Conservation (phyloP, 2,329 filamentous ascomycete genomes). For the Pestalotiopsis sp. region DNA sequence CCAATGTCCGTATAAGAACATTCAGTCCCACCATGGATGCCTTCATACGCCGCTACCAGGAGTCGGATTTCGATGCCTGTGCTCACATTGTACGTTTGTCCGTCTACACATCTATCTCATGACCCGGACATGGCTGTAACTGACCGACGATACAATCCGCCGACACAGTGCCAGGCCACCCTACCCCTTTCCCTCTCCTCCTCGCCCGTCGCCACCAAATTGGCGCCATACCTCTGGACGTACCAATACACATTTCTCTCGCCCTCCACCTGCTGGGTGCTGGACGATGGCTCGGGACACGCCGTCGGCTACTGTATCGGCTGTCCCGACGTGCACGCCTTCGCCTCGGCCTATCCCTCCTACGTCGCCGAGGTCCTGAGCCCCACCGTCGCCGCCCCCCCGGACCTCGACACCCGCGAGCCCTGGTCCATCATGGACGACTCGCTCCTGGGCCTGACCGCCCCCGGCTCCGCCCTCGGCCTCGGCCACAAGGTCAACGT, state of each 20-base stretch:
- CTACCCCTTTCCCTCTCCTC: conserved; percentile 44
- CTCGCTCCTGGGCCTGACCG: neutral
- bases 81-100: conserved; percentile 40
- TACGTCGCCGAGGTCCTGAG: conserved; percentile 42
- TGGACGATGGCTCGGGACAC: conserved; percentile 47
- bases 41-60: conserved; percentile 44
- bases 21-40: conserved; percentile 35
- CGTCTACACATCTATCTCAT: neutral
- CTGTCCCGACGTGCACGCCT: conserved; percentile 42
- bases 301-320: conserved; percentile 55
- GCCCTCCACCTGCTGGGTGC: conserved; percentile 47
- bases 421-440: conserved; percentile 30
- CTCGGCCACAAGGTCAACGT: conserved; percentile 28
- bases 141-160: neutral
- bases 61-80: conserved; percentile 41
- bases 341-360: conserved; percentile 38
- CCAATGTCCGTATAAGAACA: too few relatives aligned
- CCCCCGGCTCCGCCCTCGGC: conserved; percentile 14
- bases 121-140: neutral
- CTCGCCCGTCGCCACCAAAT: conserved; percentile 35
- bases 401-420: conserved; percentile 30
- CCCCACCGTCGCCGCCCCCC: conserved; percentile 25
- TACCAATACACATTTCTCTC: conserved; percentile 52
- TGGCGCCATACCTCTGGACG: conserved; percentile 54
- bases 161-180: conserved; percentile 47